A percentile compares a stretch with the other conserved stretches of the same genome.
Conservation (phyloP, 2,329 filamentous ascomycete species). For the Apiospora rasikravindrae region DNA sequence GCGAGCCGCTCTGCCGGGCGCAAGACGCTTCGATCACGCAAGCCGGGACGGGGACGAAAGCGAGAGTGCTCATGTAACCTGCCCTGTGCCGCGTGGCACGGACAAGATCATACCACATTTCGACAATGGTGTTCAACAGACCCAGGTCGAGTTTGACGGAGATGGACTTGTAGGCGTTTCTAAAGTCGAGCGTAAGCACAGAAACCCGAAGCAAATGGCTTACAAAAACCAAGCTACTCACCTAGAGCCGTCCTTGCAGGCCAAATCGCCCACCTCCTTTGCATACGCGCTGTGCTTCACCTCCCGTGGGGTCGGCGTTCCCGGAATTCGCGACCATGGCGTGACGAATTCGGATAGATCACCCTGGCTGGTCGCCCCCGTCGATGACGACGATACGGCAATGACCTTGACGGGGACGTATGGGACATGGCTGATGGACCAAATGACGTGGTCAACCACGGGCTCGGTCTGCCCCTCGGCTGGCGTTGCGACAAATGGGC, state of each 20-base stretch:
- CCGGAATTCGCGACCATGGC: background rate
- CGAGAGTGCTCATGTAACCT: background rate
- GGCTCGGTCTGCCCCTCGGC: background rate
- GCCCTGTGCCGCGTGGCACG: background rate
- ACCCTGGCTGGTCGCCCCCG: background rate
- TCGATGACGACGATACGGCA: background rate
- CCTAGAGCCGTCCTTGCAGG: background rate
- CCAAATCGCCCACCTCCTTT: background rate
- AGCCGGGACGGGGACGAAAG: background rate
- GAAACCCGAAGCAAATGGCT: background rate
- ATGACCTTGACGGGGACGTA: conserved; percentile 4
- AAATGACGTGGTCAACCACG: background rate
- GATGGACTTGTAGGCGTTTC: background rate
- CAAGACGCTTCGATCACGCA: background rate
- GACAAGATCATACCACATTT: conserved; percentile 7
- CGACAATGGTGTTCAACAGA: background rate
- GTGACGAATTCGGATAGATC: background rate
- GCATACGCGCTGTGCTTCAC: background rate
- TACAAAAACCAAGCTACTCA: background rate
- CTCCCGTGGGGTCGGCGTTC: background rate
- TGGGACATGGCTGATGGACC: background rate
- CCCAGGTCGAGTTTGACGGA: background rate
- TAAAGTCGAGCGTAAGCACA: background rate
- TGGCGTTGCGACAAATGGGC: background rate
- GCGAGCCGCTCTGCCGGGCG: background rate